Evolutionary conservation across 2,329 filamentous ascomycete species (phyloP).

Genomic region (Bisporella sp.): DNA sequence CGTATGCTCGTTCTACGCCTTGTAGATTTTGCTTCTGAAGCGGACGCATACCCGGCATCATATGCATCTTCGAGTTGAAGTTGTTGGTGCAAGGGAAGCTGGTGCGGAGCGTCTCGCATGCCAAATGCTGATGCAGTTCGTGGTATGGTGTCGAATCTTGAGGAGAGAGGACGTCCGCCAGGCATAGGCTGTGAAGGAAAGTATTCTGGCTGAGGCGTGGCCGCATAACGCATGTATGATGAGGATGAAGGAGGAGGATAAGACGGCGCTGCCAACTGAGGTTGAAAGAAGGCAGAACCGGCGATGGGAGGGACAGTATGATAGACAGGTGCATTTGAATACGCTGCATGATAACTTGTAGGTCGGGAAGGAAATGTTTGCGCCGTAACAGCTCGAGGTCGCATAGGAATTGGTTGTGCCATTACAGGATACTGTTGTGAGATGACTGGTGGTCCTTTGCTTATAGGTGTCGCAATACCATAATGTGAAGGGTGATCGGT

Average conservation of each 20-base stretch:
- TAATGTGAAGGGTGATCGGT: constrained; percentile 20
- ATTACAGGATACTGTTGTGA: constrained; percentile 14
- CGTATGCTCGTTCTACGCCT: constrained; percentile 17
- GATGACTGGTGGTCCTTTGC: constrained; percentile 3
- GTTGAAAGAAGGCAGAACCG: constrained; percentile 16
- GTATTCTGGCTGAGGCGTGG: constrained; percentile 6
- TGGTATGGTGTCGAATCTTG: constrained; percentile 7
- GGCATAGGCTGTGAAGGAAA: constrained; percentile 1
- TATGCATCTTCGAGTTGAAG: constrained; percentile 7
- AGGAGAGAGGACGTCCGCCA: constrained; percentile 1
- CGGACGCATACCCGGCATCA: constrained; percentile 21
- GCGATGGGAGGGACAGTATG: constrained; percentile 18
- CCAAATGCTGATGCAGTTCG: constrained; percentile 15
- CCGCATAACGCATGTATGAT: constrained; percentile 13
- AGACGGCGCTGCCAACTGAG: constrained; percentile 8
- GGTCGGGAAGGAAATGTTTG: constrained; percentile 18
- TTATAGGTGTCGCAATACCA: constrained; percentile 11
- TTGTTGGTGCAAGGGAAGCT: not conserved
- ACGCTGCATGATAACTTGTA: constrained; percentile 14
- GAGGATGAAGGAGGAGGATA: constrained; percentile 13
- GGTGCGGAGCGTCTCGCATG: constrained; percentile 3
- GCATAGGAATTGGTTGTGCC: constrained; percentile 12
- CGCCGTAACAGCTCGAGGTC: constrained; percentile 18
- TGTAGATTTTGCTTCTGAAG: constrained; percentile 8
- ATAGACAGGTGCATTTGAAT: constrained; percentile 4